phyloP scores from a whole-genome alignment of 1,284 basidiomycete genomes.

The Dichomitus squalens region DNA sequence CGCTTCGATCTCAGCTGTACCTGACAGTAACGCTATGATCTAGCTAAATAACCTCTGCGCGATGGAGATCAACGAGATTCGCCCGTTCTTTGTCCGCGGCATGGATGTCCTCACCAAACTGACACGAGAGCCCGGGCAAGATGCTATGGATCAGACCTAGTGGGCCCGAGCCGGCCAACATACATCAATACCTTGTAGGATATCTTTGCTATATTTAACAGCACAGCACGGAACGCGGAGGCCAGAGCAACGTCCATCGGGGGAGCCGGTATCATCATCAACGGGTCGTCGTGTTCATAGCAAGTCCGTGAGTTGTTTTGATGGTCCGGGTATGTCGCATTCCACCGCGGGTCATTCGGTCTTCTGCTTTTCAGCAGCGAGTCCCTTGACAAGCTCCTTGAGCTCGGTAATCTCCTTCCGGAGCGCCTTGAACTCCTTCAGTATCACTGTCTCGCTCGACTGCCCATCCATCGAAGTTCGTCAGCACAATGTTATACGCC shows the following conservation, averaged over 20 bases:
- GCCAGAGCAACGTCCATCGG: neutral
- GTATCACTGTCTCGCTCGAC: conserved; percentile 73
- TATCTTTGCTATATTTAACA: neutral
- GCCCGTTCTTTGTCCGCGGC: conserved; percentile 85
- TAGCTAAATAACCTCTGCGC: conserved; percentile 83
- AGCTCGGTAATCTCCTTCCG: conserved; percentile 59
- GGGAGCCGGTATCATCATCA: neutral
- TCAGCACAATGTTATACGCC: conserved; percentile 10
- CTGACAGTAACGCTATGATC: conserved; percentile 35
- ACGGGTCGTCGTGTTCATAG: neutral
- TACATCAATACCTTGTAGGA: neutral
- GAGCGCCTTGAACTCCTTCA: conserved; percentile 65
- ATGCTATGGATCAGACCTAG: conserved; percentile 20
- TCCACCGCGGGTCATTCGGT: neutral
- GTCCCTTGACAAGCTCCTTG: conserved; percentile 49
- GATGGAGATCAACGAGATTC: conserved; percentile 91
- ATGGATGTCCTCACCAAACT: conserved; percentile 71
- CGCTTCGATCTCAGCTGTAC: neutral
- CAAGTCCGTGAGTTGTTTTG: neutral
- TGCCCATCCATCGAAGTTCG: conserved; percentile 31
- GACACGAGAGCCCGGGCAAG: conserved; percentile 34
- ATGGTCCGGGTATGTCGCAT: no score
- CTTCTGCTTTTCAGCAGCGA: conserved; percentile 14
- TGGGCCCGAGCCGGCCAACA: neutral
- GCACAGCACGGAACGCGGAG: neutral